phyloP scores from a whole-genome alignment of 495 filamentous ascomycete species.

The Neurospora hispaniola region DNA sequence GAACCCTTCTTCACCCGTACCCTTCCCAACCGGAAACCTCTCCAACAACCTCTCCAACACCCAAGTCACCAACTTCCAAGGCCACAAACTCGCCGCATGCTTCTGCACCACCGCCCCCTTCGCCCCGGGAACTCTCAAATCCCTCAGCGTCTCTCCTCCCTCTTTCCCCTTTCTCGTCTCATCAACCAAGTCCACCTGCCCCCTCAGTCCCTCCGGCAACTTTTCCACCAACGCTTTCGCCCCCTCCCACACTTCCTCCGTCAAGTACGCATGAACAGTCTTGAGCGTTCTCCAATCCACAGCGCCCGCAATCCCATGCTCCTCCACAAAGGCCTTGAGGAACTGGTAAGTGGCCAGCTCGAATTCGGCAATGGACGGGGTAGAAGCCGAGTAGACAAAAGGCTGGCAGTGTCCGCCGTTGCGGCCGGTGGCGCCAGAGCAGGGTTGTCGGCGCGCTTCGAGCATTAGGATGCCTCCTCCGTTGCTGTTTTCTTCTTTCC shows the following conservation, averaged over 20 bases:
- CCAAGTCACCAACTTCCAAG: conserved; percentile 66
- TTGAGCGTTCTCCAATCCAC: not conserved
- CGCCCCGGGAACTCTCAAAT: conserved; percentile 28
- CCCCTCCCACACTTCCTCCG: not conserved
- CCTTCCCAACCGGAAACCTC: not conserved
- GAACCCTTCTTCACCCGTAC: conserved; percentile 23
- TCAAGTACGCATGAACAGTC: not conserved
- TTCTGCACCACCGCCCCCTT: conserved; percentile 37
- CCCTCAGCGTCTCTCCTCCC: not conserved
- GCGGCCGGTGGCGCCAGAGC: conserved; percentile 4
- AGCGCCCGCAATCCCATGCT: not conserved
- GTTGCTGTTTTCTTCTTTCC: not conserved
- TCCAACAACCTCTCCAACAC: conserved; percentile 48
- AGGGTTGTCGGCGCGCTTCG: conserved; percentile 41
- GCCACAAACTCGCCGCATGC: conserved; percentile 52
- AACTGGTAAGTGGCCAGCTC: conserved; percentile 50
- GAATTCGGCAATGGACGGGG: conserved; percentile 46
- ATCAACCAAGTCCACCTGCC: not conserved
- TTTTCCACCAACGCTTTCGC: conserved; percentile 1
- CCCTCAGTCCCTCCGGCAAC: conserved; percentile 9
- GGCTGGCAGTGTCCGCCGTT: conserved; percentile 74
- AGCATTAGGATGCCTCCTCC: conserved; percentile 49
- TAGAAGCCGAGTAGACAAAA: conserved; percentile 38
- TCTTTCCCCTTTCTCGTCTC: not conserved
- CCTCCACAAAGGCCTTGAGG: conserved; percentile 40